A percentile compares a stretch with the other conserved stretches of the same genome.
phyloP scores from a whole-genome alignment of 2,329 filamentous ascomycete species.

The Ophiostoma australiae region DNA sequence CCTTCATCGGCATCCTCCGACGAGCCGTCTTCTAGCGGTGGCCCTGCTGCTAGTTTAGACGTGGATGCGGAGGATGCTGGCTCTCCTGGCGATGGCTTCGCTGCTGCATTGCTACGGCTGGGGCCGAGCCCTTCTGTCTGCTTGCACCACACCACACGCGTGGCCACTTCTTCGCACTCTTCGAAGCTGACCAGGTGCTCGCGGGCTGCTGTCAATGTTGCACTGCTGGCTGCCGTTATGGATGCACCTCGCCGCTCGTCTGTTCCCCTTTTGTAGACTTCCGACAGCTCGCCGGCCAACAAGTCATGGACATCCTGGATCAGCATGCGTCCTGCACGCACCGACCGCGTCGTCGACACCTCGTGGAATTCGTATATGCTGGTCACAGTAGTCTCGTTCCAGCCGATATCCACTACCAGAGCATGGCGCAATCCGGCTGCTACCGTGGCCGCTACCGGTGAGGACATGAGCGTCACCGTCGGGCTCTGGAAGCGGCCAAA shows the following conservation, averaged over 20 bases:
- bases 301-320: conserved; percentile 64
- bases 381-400: conserved; percentile 82
- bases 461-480: conserved; percentile 73
- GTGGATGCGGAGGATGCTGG: background rate
- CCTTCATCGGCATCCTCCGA: conserved; percentile 32
- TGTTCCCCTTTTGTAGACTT: conserved; percentile 28
- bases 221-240: background rate
- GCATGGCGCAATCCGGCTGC: conserved; percentile 82
- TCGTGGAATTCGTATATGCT: conserved; percentile 88
- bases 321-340: conserved; percentile 69
- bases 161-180: conserved; percentile 74
- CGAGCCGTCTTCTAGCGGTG: background rate
- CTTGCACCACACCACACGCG: conserved; percentile 73
- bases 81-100: background rate
- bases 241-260: conserved; percentile 21
- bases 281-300: conserved; percentile 42
- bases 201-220: background rate
- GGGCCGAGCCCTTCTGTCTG: conserved; percentile 32
- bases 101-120: conserved; percentile 26
- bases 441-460: conserved; percentile 66
- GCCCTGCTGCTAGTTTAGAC: background rate
- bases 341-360: conserved; percentile 62
- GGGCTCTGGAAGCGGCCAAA: conserved; percentile 79
- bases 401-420: conserved; percentile 83
- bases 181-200: conserved; percentile 56